These are phyloP conservation scores for Globisporangium viniferum DNA, from an alignment of 352 stramenopile genomes.

Conservation along the genomic window DNA sequence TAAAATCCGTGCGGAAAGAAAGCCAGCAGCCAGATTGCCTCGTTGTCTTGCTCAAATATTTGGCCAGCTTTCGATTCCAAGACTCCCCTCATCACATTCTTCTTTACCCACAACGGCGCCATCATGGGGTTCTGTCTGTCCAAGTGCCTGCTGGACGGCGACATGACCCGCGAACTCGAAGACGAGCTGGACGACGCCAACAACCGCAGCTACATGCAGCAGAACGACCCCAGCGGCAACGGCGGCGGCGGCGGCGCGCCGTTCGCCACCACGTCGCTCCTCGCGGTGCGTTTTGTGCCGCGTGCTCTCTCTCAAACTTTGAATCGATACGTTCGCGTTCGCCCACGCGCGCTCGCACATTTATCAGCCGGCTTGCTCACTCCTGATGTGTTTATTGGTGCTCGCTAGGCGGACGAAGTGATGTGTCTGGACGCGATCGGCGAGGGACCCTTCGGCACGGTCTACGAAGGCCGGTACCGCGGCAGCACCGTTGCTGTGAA, in stretches of 20 bases:
- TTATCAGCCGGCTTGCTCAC: neutral
- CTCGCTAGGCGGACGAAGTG: constrained; percentile 71
- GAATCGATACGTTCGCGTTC: neutral
- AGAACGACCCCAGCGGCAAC: constrained; percentile 27
- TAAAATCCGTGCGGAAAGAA: neutral
- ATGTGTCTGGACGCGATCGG: constrained; percentile 77
- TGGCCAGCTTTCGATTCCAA: neutral
- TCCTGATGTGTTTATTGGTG: neutral
- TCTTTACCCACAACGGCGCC: neutral
- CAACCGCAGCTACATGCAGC: constrained; percentile 51
- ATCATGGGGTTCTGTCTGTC: constrained; percentile 85
- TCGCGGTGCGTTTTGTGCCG: constrained; percentile 42
- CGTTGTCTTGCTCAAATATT: neutral
- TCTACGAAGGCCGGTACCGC: constrained; percentile 86
- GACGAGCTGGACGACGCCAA: constrained; percentile 71
- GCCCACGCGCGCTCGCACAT: neutral
- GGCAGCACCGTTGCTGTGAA: constrained; percentile 84
- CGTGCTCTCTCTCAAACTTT: neutral
- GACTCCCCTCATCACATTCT: neutral
- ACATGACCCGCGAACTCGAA: constrained; percentile 84
- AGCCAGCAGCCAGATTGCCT: neutral
- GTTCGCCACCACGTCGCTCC: constrained; percentile 72
- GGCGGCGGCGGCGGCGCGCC: constrained; percentile 40
- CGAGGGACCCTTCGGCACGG: constrained; percentile 72
- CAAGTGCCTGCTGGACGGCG: constrained; percentile 78